Conservation (phyloP, 257 asterid genomes). For the Solanum arcanum region DNA sequence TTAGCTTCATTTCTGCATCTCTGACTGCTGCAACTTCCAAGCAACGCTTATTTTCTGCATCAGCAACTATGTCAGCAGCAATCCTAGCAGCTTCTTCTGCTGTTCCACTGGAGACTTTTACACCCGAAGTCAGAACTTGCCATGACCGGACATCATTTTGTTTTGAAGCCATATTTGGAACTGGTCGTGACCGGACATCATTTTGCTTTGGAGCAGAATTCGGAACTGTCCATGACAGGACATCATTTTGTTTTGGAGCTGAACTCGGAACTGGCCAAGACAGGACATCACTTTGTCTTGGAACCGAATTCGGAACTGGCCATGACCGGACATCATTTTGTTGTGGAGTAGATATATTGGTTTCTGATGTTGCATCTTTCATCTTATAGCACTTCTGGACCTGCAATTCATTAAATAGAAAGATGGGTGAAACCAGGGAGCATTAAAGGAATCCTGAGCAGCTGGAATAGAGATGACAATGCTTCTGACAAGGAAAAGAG, state of each 20-base stretch:
- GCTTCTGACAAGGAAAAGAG: too few relatives aligned
- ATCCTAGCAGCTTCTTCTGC: slow-evolving; percentile 20
- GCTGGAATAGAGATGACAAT: too few relatives aligned
- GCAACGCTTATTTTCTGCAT: slow-evolving; percentile 35
- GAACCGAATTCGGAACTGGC: background rate
- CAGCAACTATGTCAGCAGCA: slow-evolving; percentile 35
- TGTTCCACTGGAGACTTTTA: slow-evolving; percentile 7
- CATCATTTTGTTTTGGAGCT: slow-evolving; percentile 11
- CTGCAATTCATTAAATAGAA: slow-evolving; percentile 14
- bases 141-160: slow-evolving; percentile 11
- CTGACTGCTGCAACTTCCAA: slow-evolving; percentile 35
- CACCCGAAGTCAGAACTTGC: slow-evolving; percentile 4
- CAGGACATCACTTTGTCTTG: slow-evolving; percentile 11
- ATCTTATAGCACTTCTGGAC: slow-evolving; percentile 26
- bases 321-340: slow-evolving; percentile 5
- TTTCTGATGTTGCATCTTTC: slow-evolving; percentile 12
- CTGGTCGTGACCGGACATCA: background rate
- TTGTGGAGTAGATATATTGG: slow-evolving; percentile 16
- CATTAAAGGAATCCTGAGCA: too few relatives aligned
- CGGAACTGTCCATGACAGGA: slow-evolving; percentile 4
- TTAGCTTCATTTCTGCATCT: slow-evolving; percentile 33
- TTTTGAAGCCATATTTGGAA: slow-evolving; percentile 1
- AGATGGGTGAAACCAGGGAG: too few relatives aligned
- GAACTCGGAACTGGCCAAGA: background rate
- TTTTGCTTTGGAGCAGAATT: slow-evolving; percentile 11